phyloP scores from a whole-genome alignment of 2,329 filamentous ascomycete species.

The Pestalotiopsis sp. region DNA sequence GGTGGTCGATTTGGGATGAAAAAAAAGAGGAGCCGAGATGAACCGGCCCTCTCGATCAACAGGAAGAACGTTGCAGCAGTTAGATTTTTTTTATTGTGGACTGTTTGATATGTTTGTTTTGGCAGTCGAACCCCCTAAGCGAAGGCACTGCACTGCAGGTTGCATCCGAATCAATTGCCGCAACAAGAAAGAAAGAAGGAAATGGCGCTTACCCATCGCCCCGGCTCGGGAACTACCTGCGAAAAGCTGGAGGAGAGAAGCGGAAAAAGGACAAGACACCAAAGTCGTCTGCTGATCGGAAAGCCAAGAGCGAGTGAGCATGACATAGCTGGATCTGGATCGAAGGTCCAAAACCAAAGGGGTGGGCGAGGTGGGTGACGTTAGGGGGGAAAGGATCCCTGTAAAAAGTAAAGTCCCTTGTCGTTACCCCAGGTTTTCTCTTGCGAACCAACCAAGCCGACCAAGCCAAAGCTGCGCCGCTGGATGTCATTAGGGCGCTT shows the following conservation, averaged over 20 bases:
- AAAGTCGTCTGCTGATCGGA: background rate
- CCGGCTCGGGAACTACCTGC: background rate
- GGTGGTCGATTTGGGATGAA: background rate
- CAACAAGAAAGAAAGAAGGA: background rate
- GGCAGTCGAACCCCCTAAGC: background rate
- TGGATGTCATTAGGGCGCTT: background rate
- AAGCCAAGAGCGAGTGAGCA: background rate
- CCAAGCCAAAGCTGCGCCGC: background rate
- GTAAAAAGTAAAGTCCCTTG: background rate
- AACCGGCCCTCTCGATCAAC: background rate
- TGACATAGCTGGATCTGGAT: slow-evolving; percentile 4
- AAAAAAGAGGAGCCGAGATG: background rate
- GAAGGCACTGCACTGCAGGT: background rate
- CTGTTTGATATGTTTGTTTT: background rate
- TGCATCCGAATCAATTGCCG: background rate
- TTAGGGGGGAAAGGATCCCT: background rate
- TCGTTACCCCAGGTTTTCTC: slow-evolving; percentile 4
- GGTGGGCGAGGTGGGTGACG: background rate
- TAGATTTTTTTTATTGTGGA: background rate
- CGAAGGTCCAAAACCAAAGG: background rate
- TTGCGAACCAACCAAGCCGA: background rate
- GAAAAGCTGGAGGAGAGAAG: background rate
- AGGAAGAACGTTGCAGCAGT: background rate
- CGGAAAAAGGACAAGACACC: background rate
- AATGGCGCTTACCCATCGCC: background rate